Evolutionary conservation across 2,329 filamentous ascomycete species (phyloP).

Genomic region (Penicillium brevicompactum): DNA sequence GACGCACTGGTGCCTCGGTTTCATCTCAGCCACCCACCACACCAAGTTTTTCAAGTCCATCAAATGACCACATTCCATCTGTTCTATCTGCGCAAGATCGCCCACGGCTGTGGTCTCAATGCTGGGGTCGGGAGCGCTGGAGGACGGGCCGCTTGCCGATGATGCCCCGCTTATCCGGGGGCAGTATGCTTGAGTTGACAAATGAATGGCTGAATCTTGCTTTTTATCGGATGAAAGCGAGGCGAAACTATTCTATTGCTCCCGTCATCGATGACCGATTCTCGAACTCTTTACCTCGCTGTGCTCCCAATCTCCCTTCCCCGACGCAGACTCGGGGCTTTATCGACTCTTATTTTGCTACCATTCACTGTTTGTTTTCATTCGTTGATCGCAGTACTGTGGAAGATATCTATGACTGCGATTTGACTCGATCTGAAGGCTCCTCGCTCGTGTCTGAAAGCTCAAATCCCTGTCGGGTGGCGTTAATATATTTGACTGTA

Average conservation of each 20-base stretch:
- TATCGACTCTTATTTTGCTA: constrained; percentile 3
- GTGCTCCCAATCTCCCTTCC: not conserved
- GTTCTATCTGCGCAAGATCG: not conserved
- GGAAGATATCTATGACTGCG: not conserved
- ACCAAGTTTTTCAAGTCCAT: not conserved
- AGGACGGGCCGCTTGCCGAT: constrained; percentile 12
- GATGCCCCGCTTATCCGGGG: constrained; percentile 12
- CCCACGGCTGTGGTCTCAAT: constrained; percentile 11
- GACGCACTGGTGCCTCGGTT: not conserved
- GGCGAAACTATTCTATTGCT: constrained; percentile 5
- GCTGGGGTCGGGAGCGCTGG: constrained; percentile 14
- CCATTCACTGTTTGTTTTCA: constrained; percentile 6
- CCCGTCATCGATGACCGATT: constrained; percentile 5
- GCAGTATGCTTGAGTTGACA: constrained; percentile 12
- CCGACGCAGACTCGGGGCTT: not conserved
- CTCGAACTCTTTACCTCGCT: not conserved
- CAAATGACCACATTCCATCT: not conserved
- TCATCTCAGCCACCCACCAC: not conserved
- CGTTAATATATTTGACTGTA: constrained; percentile 4
- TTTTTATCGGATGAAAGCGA: constrained; percentile 9
- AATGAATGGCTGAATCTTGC: constrained; percentile 16
- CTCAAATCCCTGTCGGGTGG: not conserved
- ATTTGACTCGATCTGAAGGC: no score
- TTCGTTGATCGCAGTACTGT: not conserved
- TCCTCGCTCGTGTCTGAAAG: not conserved